Evolutionary conservation across 2,329 filamentous ascomycete species (phyloP), one percentile per base, ranked within the genome.

Genomic region (Cladosporium sp.): DNA sequence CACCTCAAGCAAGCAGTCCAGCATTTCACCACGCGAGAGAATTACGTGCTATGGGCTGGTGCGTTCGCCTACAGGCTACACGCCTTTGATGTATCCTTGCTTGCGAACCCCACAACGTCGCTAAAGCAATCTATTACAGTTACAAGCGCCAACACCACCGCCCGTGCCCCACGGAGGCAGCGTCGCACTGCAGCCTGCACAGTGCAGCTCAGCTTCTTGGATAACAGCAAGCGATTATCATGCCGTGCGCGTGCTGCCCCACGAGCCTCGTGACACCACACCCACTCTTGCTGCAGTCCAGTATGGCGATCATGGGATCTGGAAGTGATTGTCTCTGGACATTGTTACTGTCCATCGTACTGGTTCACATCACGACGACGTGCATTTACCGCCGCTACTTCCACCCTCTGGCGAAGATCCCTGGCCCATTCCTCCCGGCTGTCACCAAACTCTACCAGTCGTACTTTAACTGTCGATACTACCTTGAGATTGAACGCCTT

Each of bases 401-500:
- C 21, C 78, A 79, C 66, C 78, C 77, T 11, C 74, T 79, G 6
- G 73, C 77, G 14, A 70, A 67, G 16, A 76, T 78, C 62, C 78
- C 77, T 3, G 78, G 78, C 26, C 77, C 78, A 1, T 73, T 73
- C 53, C 75, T 67, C 32, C 63, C 67, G 30, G 65, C 67, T 7
- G 51, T 68, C 18, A 67, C 66, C 21, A 51, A 69, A 23, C 56
- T 66, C 11, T 67, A 71, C 58, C 63, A 70, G 53, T 36, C 60
- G 14, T 67, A 62, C 58, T 69, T 69, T 65, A 65, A 69, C 23
- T 54, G 66, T n/a, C 61, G 58, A 18, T 70, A 66, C 61, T 68
- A 66, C 28, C 43, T 60, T 18, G 56, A 70, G 28, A 74, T 74
- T 23, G 67, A 70, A 13, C 56, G 66, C 0, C 65, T 74, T 0